Conservation (phyloP, 768 basidiomycete species). For the Hydnum rufescens region DNA sequence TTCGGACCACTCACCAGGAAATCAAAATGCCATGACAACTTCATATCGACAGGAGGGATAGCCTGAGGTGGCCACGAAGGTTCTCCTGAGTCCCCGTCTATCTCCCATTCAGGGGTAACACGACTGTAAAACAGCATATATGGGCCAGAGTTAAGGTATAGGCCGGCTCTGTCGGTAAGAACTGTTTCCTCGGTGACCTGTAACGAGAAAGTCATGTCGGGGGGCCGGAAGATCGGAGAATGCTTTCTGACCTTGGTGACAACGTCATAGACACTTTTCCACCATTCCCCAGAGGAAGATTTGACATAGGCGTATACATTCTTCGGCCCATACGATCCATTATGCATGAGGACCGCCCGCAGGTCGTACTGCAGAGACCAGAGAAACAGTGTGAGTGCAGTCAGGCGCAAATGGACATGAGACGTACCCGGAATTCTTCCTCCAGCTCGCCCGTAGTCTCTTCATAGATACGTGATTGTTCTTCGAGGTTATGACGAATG, state of each 20-base stretch:
- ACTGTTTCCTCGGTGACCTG: not conserved
- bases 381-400: not conserved
- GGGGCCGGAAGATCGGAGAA: not conserved
- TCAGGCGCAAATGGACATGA: not conserved
- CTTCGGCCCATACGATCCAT: not conserved
- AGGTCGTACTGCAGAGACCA: not conserved
- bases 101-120: not conserved
- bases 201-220: not conserved
- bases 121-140: slow-evolving; percentile 1
- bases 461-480: not conserved
- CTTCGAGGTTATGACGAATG: not conserved
- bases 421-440: not conserved
- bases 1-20: too few species aligned
- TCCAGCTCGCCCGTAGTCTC: not conserved
- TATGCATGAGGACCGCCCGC: not conserved
- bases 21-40: too few species aligned
- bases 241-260: not conserved
- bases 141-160: not conserved
- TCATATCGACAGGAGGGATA: too few species aligned
- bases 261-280: not conserved
- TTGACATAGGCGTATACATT: not conserved
- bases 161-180: not conserved
- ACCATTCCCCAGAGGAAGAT: not conserved
- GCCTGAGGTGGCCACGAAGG: too few species aligned
- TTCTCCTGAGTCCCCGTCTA: too few species aligned